Percentiles rank a stretch among this genome's conserved stretches.
These are phyloP conservation scores for Xylona heveae DNA, from an alignment of 495 filamentous ascomycete genomes.

Conservation along the genomic window DNA sequence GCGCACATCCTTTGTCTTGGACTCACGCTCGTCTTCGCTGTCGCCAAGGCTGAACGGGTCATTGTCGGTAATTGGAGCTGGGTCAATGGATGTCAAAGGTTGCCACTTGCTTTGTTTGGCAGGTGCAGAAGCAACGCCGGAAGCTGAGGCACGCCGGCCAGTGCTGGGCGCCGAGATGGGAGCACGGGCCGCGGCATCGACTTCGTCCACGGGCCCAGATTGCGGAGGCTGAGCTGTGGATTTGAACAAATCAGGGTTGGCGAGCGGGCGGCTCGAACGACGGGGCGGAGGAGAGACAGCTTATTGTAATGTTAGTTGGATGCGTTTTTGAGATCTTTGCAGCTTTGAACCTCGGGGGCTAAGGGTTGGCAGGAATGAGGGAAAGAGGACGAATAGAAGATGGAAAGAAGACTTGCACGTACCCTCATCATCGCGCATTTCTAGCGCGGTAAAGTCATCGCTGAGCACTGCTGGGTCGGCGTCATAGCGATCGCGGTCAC, in stretches of 20 bases:
- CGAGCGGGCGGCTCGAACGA: conserved; percentile 39
- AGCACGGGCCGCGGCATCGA: too few relatives aligned
- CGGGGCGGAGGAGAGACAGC: conserved; percentile 21
- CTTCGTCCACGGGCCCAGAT: too few relatives aligned
- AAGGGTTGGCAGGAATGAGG: conserved; percentile 2
- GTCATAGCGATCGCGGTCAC: conserved; percentile 78
- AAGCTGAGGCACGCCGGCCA: conserved; percentile 15
- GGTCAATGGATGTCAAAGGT: conserved; percentile 70
- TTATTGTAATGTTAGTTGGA: conserved; percentile 12
- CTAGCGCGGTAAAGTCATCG: conserved; percentile 80
- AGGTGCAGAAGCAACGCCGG: conserved; percentile 18
- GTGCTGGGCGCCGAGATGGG: conserved; percentile 25
- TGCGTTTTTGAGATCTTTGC: conserved; percentile 11
- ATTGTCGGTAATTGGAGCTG: conserved; percentile 70
- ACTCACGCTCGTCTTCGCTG: conserved; percentile 83
- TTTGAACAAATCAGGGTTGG: conserved; percentile 67
- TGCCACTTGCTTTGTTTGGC: conserved; percentile 89
- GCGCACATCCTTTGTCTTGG: conserved; percentile 40
- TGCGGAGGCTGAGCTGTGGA: conserved; percentile 33
- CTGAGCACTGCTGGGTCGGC: conserved; percentile 79
- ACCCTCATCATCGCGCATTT: conserved; percentile 63
- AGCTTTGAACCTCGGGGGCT: neutral
- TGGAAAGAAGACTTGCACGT: conserved; percentile 4
- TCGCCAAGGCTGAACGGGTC: conserved; percentile 95
- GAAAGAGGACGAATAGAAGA: conserved; percentile 2